phyloP scores from a whole-genome alignment of 176 grass and related monocot species.

The Aechmea fasciata region DNA sequence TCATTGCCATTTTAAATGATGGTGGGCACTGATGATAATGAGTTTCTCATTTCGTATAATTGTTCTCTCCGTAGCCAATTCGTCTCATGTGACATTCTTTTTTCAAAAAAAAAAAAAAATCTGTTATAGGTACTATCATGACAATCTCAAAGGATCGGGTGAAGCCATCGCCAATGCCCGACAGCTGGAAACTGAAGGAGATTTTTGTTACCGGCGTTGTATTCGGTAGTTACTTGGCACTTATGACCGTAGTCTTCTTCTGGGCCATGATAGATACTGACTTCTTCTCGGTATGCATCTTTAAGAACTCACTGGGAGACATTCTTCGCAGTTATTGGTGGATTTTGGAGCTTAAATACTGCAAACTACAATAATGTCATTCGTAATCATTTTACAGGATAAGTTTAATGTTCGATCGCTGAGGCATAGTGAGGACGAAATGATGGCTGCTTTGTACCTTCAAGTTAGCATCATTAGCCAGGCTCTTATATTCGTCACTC shows the following conservation, averaged over 20 bases:
- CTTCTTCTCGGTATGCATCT: constrained; percentile 57
- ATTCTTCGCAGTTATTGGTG: neutral
- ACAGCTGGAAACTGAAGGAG: constrained; percentile 94
- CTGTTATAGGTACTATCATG: constrained; percentile 78
- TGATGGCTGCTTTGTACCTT: constrained; percentile 91
- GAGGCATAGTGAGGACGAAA: constrained; percentile 31
- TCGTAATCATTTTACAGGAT: constrained; percentile 28
- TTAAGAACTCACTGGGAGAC: neutral
- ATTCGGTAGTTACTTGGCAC: constrained; percentile 65
- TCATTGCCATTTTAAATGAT: constrained; percentile 95
- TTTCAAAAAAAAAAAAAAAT: neutral
- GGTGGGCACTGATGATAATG: constrained; percentile 30
- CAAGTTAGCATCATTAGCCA: constrained; percentile 98
- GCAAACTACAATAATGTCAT: neutral
- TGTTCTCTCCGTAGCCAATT: neutral
- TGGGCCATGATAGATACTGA: constrained; percentile 77
- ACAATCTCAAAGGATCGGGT: constrained; percentile 96
- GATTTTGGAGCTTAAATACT: neutral
- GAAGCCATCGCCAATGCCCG: constrained; percentile 76
- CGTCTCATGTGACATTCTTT: neutral
- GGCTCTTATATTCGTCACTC: constrained; percentile 96
- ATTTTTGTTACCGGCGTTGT: constrained; percentile 91
- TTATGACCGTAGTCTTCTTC: constrained; percentile 96
- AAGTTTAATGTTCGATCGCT: constrained; percentile 55
- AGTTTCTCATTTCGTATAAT: neutral